Percentiles rank a stretch among this genome's conserved stretches.
These are phyloP conservation scores for Orbilia javanica DNA, from an alignment of 2,329 filamentous ascomycete genomes.

Conservation along the genomic window DNA sequence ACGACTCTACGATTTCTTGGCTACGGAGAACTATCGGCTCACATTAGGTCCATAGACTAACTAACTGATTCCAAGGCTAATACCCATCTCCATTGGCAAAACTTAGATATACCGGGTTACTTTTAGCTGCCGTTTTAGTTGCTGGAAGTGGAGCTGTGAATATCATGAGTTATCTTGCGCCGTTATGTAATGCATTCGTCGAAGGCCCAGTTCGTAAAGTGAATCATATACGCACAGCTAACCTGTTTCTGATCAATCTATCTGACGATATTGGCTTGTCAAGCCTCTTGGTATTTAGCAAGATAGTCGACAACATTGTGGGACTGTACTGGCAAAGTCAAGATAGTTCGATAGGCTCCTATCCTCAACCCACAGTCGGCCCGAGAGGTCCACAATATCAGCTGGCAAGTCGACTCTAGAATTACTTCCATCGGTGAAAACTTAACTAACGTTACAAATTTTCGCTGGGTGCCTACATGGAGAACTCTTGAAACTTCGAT, in stretches of 20 bases:
- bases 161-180: not conserved
- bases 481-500: no score
- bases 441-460: no score
- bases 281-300: not conserved
- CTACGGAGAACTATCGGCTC: not conserved
- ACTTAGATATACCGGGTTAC: not conserved
- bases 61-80: no score
- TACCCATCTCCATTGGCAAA: not conserved
- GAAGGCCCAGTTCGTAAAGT: not conserved
- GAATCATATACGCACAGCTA: not conserved
- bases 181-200: no score
- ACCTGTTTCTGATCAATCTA: not conserved
- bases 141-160: not conserved
- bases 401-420: no score
- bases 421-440: no score
- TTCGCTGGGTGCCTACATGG: no score
- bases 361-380: no score
- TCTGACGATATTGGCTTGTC: not conserved
- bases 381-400: no score
- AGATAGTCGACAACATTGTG: no score
- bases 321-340: no score
- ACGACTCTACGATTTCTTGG: not conserved
- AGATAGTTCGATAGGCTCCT: no score
- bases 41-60: not conserved
- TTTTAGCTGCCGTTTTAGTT: not conserved